Percentiles rank a stretch among this genome's conserved stretches.
These are phyloP conservation scores for Isoetes taiwanensis DNA, from an alignment of 75 land plant species.

Conservation along the genomic window DNA sequence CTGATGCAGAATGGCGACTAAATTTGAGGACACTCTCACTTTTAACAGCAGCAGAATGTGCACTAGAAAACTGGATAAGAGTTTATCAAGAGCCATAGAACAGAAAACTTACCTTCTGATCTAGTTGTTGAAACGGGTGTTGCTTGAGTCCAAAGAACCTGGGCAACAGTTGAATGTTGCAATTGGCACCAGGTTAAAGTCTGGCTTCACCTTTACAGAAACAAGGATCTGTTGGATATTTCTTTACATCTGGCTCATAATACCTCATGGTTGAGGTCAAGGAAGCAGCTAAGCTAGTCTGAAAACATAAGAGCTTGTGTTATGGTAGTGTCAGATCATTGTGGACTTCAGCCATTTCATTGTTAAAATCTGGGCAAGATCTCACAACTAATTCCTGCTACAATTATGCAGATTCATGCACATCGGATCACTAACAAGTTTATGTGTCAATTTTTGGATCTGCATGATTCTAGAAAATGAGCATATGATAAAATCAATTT, in stretches of 20 bases:
- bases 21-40: conserved; percentile 61
- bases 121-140: conserved; percentile 56
- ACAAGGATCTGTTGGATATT: neutral
- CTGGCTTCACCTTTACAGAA: neutral
- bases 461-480: too few relatives aligned
- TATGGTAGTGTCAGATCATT: too few relatives aligned
- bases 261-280: neutral
- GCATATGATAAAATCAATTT: too few relatives aligned
- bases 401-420: too few relatives aligned
- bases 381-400: too few relatives aligned
- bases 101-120: conserved; percentile 37
- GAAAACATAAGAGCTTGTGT: too few relatives aligned
- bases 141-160: conserved; percentile 15
- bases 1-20: conserved; percentile 46
- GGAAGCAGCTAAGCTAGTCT: too few relatives aligned
- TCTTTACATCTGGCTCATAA: neutral
- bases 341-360: too few relatives aligned
- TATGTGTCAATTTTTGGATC: too few relatives aligned
- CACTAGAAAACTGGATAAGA: conserved; percentile 72
- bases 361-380: too few relatives aligned
- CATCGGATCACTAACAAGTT: too few relatives aligned
- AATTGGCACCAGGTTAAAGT: neutral
- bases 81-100: conserved; percentile 25
- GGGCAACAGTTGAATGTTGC: neutral
- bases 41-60: conserved; percentile 76